Base-by-base conservation (phyloP, 257 asterid species). In the Perilla frutescens region DNA sequence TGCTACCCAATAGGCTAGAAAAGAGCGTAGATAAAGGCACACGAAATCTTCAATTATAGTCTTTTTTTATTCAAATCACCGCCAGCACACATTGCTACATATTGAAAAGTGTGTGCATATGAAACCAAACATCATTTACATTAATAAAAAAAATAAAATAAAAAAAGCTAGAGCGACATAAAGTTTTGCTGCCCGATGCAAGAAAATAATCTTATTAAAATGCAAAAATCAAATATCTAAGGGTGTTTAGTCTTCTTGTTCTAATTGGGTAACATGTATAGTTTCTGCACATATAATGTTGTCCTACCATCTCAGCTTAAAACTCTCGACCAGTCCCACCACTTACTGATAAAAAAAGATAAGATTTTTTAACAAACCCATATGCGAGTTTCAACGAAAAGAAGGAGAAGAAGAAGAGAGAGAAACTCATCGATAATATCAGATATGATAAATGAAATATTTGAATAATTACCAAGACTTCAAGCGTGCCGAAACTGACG, bases 401-500 rank as follows among this genome's bases (percentile, higher is more conserved):
- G 6, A n/a, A 13, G 26, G 20, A 12, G 26, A 15, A 8, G 3
- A 29, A 29, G 6, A 9, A 5, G 5, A 59, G 8, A 36, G 43
- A 34, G 13, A 5, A 31, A 7, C 7, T 20, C 26, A 20, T 20
- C 26, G 26, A 20, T 20, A 20, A 20, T 20, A 20, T 20, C 26
- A 20, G 26, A 20, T 20, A 20, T 20, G 26, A 20, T 20, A 20
- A 20, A 20, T 20, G 26, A 20, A 20, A 20, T 20, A 20, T 20
- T 20, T 20, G 26, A 20, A 20, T 20, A 20, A 14, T 6, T 34
- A 62, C 92, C 88, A 81, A 2, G 67, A 85, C 81, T 78, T 87
- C 88, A 26, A 87, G 69, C 1, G 74, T 56, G 29, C 88, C 88
- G 40, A 87, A 89, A 1, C 82, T 61, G 63, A 87, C 58, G 67